Percentiles rank a stretch among this genome's conserved stretches.
These are phyloP conservation scores for Babesia ovis DNA, from an alignment of 169 alveolate genomes.

Conservation along the genomic window DNA sequence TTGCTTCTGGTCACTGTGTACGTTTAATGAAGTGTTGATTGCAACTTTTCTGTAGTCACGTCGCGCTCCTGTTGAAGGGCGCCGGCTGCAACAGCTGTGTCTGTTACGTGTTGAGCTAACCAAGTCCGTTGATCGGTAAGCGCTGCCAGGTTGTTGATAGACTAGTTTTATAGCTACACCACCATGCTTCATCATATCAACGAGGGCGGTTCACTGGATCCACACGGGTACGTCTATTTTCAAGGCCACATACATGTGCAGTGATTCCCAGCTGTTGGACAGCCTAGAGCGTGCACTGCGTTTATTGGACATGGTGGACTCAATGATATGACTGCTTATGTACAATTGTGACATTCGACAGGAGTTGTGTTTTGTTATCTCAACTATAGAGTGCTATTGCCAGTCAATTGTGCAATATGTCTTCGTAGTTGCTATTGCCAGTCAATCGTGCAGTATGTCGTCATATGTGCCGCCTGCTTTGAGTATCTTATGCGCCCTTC, in stretches of 20 bases:
- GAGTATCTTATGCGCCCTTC: constrained; percentile 54
- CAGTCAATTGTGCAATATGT: too few species aligned
- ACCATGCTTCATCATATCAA: constrained; percentile 9
- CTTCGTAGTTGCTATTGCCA: too few species aligned
- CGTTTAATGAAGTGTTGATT: background rate
- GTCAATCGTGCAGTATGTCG: constrained; percentile 13
- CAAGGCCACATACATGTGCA: background rate
- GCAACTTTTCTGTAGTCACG: background rate
- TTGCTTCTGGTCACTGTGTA: background rate
- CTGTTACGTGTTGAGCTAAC: constrained; percentile 27
- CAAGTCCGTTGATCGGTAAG: constrained; percentile 27
- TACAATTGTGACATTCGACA: too few species aligned
- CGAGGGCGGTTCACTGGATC: constrained; percentile 16
- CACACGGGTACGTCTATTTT: background rate
- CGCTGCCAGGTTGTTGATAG: background rate
- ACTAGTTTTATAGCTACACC: constrained; percentile 1
- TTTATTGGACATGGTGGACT: constrained; percentile 20
- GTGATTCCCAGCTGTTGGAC: constrained; percentile 9
- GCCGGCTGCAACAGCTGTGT: constrained; percentile 33
- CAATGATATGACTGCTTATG: background rate
- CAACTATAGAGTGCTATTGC: too few species aligned
- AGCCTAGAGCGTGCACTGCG: constrained; percentile 18
- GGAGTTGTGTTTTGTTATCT: too few species aligned
- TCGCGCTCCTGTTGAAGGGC: constrained; percentile 1
- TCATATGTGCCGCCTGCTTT: constrained; percentile 22